These are phyloP conservation scores for Coleophoma cylindrospora DNA, from an alignment of 2,329 filamentous ascomycete genomes.

Conservation along the genomic window DNA sequence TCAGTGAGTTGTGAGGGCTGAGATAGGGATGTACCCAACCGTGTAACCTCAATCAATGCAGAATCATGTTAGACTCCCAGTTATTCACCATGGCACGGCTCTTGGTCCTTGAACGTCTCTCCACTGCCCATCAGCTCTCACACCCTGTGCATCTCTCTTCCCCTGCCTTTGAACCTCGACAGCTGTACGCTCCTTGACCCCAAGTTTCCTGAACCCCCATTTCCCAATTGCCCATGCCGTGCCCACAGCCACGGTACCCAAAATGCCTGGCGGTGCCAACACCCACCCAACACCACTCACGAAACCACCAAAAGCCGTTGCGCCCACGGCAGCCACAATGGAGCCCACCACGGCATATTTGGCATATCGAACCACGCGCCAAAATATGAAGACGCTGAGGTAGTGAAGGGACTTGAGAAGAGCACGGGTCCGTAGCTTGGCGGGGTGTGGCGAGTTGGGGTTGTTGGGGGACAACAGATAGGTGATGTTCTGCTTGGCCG, in stretches of 20 bases:
- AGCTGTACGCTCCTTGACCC: conserved; percentile 11
- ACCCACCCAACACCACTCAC: conserved; percentile 22
- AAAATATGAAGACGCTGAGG: conserved; percentile 25
- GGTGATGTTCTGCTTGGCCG: conserved; percentile 20
- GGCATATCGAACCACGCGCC: conserved; percentile 27
- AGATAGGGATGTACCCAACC: too few species aligned
- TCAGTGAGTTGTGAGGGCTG: too few species aligned
- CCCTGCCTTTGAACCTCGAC: conserved; percentile 10
- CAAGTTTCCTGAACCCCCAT: conserved; percentile 25
- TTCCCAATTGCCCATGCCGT: conserved; percentile 22
- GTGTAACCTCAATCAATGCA: too few species aligned
- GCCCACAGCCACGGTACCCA: conserved; percentile 20
- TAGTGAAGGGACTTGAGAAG: conserved; percentile 23
- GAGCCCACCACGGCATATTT: conserved; percentile 24
- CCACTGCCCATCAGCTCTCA: conserved; percentile 23
- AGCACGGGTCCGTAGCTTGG: conserved; percentile 22
- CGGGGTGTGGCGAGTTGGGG: conserved; percentile 17
- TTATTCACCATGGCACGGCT: conserved; percentile 21
- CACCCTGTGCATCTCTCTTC: conserved; percentile 11
- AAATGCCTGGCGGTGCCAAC: conserved; percentile 23
- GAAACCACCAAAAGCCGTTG: conserved; percentile 21
- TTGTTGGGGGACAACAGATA: conserved; percentile 22
- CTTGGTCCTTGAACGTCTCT: conserved; percentile 23
- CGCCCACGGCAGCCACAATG: conserved; percentile 21
- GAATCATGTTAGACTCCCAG: too few species aligned